Percentiles rank a stretch among this genome's conserved stretches.
Conservation (phyloP, 106 monocot species). For the Iris macrosiphon region DNA sequence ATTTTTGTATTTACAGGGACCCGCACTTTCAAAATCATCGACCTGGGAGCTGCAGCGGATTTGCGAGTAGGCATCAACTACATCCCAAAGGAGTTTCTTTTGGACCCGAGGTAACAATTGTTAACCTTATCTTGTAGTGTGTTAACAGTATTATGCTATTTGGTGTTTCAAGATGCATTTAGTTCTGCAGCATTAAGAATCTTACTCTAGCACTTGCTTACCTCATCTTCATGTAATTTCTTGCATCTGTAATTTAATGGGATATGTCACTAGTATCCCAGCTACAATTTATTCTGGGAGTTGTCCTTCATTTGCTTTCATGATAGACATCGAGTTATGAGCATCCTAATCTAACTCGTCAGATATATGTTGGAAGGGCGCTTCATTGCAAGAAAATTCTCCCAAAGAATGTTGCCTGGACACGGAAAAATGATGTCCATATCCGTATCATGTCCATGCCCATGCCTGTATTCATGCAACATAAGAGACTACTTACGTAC, state of each 20-base stretch:
- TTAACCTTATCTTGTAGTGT: not conserved
- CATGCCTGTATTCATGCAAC: no score
- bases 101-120: conserved; percentile 73
- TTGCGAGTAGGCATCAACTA: conserved; percentile 95
- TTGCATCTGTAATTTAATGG: not conserved
- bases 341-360: no score
- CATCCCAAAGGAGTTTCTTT: conserved; percentile 90
- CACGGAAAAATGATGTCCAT: no score
- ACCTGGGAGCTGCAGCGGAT: conserved; percentile 95
- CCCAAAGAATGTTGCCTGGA: no score
- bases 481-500: no score
- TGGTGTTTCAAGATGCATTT: not conserved
- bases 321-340: no score
- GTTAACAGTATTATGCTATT: not conserved
- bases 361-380: no score
- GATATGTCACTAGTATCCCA: not conserved
- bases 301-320: not conserved
- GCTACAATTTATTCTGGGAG: not conserved
- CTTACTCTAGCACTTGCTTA: not conserved
- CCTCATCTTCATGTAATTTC: not conserved
- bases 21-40: conserved; percentile 91
- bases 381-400: no score
- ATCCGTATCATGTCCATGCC: no score
- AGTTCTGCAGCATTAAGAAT: not conserved
- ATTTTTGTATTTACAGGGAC: conserved; percentile 27